phyloP scores from a whole-genome alignment of 164 flowering plant genomes.

The Liriodendron chinense region DNA sequence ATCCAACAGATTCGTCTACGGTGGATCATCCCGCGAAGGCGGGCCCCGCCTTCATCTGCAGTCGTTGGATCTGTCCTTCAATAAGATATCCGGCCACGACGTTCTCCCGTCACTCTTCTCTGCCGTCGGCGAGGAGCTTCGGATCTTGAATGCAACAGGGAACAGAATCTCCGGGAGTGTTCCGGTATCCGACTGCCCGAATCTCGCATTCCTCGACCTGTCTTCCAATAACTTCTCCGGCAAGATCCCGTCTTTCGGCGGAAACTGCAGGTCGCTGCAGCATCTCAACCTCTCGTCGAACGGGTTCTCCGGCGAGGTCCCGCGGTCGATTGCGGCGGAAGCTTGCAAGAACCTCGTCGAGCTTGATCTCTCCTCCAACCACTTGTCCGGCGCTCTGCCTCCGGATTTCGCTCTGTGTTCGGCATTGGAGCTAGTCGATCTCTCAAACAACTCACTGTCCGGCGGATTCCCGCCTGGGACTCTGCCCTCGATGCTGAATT shows the following conservation, averaged over 20 bases:
- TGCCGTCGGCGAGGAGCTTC: neutral
- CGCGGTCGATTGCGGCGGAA: conserved; percentile 35
- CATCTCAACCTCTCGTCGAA: conserved; percentile 11
- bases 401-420: conserved; percentile 47
- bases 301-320: conserved; percentile 40
- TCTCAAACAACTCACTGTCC: conserved; percentile 57
- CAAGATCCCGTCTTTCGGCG: conserved; percentile 21
- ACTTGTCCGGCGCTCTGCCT: conserved; percentile 63
- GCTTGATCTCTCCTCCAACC: conserved; percentile 70
- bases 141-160: neutral
- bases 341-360: conserved; percentile 43
- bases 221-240: conserved; percentile 15
- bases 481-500: conserved; percentile 40
- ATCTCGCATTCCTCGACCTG: neutral
- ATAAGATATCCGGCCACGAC: neutral
- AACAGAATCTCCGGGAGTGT: neutral
- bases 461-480: conserved; percentile 61
- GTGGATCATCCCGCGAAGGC: neutral
- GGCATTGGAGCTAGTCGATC: conserved; percentile 44
- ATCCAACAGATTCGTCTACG: conserved; percentile 37
- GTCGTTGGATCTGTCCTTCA: neutral
- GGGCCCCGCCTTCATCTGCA: neutral
- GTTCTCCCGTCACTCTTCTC: conserved; percentile 1
- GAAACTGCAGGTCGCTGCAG: neutral
- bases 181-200: neutral